phyloP scores from a whole-genome alignment of 768 basidiomycete species.

The Boletus rubropictus region DNA sequence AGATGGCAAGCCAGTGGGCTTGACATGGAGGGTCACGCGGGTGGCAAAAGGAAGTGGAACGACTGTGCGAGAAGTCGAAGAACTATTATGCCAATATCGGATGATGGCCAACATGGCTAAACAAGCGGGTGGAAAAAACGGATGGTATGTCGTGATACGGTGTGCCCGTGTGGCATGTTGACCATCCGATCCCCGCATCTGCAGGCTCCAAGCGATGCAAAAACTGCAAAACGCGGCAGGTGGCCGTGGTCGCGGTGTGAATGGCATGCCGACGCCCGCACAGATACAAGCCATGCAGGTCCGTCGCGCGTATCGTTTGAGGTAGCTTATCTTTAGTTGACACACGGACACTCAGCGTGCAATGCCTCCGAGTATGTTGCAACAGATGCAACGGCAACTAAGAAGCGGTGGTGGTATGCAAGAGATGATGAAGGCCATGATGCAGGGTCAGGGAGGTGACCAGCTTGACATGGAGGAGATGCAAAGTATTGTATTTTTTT shows the following conservation, averaged over 20 bases:
- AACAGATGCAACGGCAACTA: slow-evolving; percentile 84
- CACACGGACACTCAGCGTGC: slow-evolving; percentile 51
- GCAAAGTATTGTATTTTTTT: slow-evolving; percentile 56
- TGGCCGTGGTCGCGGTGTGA: slow-evolving; percentile 79
- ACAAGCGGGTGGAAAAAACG: slow-evolving; percentile 95
- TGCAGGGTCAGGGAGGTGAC: slow-evolving; percentile 90
- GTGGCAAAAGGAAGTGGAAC: slow-evolving; percentile 94
- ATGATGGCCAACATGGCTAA: slow-evolving; percentile 99
- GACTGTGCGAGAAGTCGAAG: slow-evolving; percentile 95
- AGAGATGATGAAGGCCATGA: slow-evolving; percentile 98
- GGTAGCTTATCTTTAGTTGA: slow-evolving; percentile 2
- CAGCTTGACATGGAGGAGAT: slow-evolving; percentile 91
- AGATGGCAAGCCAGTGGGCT: slow-evolving; percentile 76
- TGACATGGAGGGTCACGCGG: slow-evolving; percentile 86
- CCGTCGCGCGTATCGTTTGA: slow-evolving; percentile 21
- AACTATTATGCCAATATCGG: slow-evolving; percentile 90
- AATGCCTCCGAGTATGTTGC: slow-evolving; percentile 92
- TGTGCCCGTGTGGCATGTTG: slow-evolving; percentile 1
- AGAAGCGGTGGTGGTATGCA: slow-evolving; percentile 85
- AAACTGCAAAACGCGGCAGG: slow-evolving; percentile 88
- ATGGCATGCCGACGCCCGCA: slow-evolving; percentile 86
- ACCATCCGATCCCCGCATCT: neutral
- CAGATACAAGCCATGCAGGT: slow-evolving; percentile 96
- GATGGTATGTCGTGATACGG: slow-evolving; percentile 51
- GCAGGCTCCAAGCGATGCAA: slow-evolving; percentile 79